Base-by-base conservation (phyloP, 2,329 filamentous ascomycete genomes). In the Colletotrichum musicola region DNA sequence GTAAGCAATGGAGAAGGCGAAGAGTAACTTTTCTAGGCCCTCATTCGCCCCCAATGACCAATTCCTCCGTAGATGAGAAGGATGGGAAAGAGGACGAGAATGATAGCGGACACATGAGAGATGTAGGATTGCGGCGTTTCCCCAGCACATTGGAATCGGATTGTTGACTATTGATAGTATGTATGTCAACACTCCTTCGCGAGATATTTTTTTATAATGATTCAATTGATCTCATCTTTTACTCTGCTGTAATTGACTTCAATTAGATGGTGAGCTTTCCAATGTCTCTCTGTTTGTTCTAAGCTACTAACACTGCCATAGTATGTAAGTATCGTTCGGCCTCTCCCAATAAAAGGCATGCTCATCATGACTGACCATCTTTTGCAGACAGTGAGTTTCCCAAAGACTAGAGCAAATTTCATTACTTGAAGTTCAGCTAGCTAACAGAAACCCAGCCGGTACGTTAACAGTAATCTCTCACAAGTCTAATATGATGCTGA, bases 11-110 rank as follows among this genome's bases (percentile, higher is more conserved):
- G 4, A 27, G 4, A 27, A 56, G 60, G 60, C 56, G 60, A 63
- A 63, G 25, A 42, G 20, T 56, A 56, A 63, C 42, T 56, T 56
- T 30, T 51, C 60, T 63, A 56, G 60, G 60, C 5, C 4, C 25
- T 50, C 50, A 1, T 10, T 49, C 60, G 25, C 60, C 51, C 40
- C 60, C 27, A 49, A 56, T 56, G 38, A 56, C 16, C 50, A 40
- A 30, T 50, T 6, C 60, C 3, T 1, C 12, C 10, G 14, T 30
- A 40, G 18, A 27, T 0, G 20, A 2, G 2, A 3, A 25, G 0
- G 40, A 10, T 6, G 25, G 49, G 1, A 3, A 18, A 9, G 10
- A 13, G 2, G 12, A 0, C 3, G 59, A 20, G 13, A 4, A 3
- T 27, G 27, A 63, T 0, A 63, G 60, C 16, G 51, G 50, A 13